Evolutionary conservation across 106 monocot genomes (phyloP), one percentile per base, ranked within the genome.

Genomic region (Dactylorhiza incarnata): DNA sequence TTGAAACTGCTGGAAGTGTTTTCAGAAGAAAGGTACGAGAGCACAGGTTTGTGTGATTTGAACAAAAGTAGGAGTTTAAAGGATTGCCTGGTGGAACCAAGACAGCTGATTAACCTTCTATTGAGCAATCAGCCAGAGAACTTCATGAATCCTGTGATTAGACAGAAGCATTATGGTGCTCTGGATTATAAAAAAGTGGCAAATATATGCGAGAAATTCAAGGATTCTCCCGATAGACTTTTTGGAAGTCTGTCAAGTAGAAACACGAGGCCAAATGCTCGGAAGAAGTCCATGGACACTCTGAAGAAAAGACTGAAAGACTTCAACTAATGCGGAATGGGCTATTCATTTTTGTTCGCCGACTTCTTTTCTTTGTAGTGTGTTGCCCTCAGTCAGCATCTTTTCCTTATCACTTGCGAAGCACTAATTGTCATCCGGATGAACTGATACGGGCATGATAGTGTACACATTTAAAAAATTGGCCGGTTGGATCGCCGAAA

Each of bases 131-230:
- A 84, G 54, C 86, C 90, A 47, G 90, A 90, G 69, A 90, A 87
- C 62, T 90, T 86, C 80, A 81, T 90, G 90, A 90, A 86, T 81
- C 86, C 90, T 69, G 82, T 90, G 14, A 90, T 90, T 19, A 86
- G 90, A 71, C 66, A 86, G 80, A 90, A 80, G 43, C 77, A 86
- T 73, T 90, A 90, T 47, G 75, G 84, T 45, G 78, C 84, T n/a
- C 63, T 90, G 72, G 90, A 90, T 45, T 81, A 87, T 54, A 90
- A 86, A 55, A 90, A 87, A 73, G 86, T 90, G 50, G 84, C 86
- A 7, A 81, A 4, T 20, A 90, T 90, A 62, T 90, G 84, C 61
- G 90, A 90, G 6, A 90, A 90, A 46, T 90, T 90, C 54, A 90
- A 82, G 82, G 90, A 90, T 80, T 80, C 86, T 22, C 74, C 74